These are phyloP conservation scores for Aspergillus neotritici DNA, from an alignment of 2,329 filamentous ascomycete genomes.

Conservation along the genomic window DNA sequence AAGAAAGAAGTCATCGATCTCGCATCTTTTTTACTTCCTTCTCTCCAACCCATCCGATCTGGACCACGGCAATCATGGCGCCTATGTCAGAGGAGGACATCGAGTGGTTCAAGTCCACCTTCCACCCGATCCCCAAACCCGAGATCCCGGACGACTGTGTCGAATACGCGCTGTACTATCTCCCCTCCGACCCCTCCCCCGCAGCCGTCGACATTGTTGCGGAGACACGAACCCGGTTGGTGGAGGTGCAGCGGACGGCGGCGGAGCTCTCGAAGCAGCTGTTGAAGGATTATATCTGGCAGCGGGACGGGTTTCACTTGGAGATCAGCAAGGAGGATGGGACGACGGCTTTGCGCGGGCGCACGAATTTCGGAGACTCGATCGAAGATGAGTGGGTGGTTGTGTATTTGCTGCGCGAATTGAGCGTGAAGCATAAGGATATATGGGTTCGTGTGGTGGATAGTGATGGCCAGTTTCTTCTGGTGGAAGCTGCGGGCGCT, in stretches of 20 bases:
- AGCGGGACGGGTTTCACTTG: conserved; percentile 74
- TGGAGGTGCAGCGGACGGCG: conserved; percentile 64
- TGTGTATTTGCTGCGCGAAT: conserved; percentile 77
- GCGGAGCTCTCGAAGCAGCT: conserved; percentile 57
- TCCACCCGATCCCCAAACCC: conserved; percentile 58
- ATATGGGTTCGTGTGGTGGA: conserved; percentile 81
- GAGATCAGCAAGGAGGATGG: conserved; percentile 57
- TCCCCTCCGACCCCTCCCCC: conserved; percentile 53
- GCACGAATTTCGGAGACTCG: conserved; percentile 85
- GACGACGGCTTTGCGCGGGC: conserved; percentile 63
- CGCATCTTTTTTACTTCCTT: background rate
- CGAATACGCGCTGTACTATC: conserved; percentile 73
- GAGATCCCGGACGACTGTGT: conserved; percentile 74
- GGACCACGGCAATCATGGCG: conserved; percentile 28
- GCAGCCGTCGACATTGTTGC: conserved; percentile 51
- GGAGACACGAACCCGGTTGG: conserved; percentile 55
- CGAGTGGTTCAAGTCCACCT: conserved; percentile 62
- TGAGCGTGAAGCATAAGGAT: conserved; percentile 65
- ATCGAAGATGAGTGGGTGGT: conserved; percentile 97
- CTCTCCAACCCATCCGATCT: background rate
- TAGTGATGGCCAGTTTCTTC: conserved; percentile 88
- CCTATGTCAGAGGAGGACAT: conserved; percentile 51
- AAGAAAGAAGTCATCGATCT: background rate
- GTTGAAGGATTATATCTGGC: conserved; percentile 90
- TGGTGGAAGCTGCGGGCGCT: conserved; percentile 86